Evolutionary conservation across 306 rosid species (phyloP), one percentile per base, ranked within the genome.

Genomic region (Erythrophleum fordii): DNA sequence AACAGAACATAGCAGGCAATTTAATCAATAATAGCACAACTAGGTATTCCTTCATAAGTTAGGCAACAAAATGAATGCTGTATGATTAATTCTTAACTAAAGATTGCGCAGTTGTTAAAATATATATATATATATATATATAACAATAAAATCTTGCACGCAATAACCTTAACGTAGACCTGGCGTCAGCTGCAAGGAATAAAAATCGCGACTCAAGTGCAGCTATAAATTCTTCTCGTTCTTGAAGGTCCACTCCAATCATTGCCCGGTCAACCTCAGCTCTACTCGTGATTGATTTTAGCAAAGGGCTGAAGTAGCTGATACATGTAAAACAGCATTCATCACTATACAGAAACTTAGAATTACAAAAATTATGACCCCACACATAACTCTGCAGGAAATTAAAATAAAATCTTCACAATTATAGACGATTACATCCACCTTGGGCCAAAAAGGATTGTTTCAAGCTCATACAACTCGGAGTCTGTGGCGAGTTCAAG

Each of bases 251-350:
- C 69, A 85, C 86, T 41, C 90, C 92, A 41, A 90, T 86, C 95
- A 88, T 89, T 78, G 89, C 80, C 58, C 88, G 86, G 75, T 95
- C 95, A 35, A 90, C 87, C 34, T 90, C 83, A 26, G 72, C 67
- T 60, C 81, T 78, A 42, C 70, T 85, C 31, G 91, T 78, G 51
- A 95, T 78, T 61, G 96, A 95, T 81, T 95, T 95, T 25, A 95
- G 87, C 94, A 93, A 83, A 69, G 99, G 98, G 80, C 99, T 93
- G 82, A 90, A 91, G 89, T 93, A 95, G 78, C 98, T 95, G 97
- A 78, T 2, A 20, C 20, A 73, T 42, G 44, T 53, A 66, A 80
- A 73, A 25, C 20, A 46, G 49, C 4, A 18, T 5, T 75, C 22
- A 67, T 55, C 37, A 29, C 44, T 44, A 31, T 6, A 22, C 45